Percentiles rank a stretch among this genome's conserved stretches.
These are phyloP conservation scores for Candolleomyces eurysporus DNA, from an alignment of 768 basidiomycete species.

Conservation along the genomic window DNA sequence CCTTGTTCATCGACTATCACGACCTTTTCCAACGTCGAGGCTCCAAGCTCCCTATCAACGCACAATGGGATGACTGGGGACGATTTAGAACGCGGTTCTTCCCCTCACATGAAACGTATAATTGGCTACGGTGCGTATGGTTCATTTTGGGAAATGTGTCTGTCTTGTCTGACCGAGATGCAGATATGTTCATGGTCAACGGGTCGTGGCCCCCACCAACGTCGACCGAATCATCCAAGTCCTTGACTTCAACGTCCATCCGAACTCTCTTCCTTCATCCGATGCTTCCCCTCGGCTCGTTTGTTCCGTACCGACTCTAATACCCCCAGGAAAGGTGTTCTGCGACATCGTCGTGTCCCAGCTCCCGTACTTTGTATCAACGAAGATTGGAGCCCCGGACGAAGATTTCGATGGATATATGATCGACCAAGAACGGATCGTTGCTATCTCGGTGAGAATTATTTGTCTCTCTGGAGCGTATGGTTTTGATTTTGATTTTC, in stretches of 20 bases:
- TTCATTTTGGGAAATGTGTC: neutral
- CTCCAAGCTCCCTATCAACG: neutral
- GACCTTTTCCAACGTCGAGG: slow-evolving; percentile 1
- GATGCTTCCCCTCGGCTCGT: neutral
- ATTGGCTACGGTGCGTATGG: slow-evolving; percentile 10
- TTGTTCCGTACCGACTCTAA: neutral
- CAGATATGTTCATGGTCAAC: slow-evolving; percentile 14
- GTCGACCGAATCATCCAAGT: neutral
- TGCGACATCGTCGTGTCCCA: neutral
- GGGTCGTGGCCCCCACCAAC: slow-evolving; percentile 5
- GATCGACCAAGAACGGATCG: slow-evolving; percentile 7
- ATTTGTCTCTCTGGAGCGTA: too few relatives aligned
- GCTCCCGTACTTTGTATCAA: neutral
- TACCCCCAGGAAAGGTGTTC: neutral
- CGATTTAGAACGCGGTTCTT: slow-evolving; percentile 5
- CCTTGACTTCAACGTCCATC: slow-evolving; percentile 12
- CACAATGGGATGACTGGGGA: slow-evolving; percentile 13
- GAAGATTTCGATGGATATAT: neutral
- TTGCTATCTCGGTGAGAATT: neutral
- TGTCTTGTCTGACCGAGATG: neutral
- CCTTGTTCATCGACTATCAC: slow-evolving; percentile 9
- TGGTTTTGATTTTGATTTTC: neutral
- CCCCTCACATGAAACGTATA: neutral
- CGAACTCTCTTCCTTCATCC: neutral
- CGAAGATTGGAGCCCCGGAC: neutral